Base-by-base conservation (phyloP, 768 basidiomycete species). In the Leccinum incarnatum region DNA sequence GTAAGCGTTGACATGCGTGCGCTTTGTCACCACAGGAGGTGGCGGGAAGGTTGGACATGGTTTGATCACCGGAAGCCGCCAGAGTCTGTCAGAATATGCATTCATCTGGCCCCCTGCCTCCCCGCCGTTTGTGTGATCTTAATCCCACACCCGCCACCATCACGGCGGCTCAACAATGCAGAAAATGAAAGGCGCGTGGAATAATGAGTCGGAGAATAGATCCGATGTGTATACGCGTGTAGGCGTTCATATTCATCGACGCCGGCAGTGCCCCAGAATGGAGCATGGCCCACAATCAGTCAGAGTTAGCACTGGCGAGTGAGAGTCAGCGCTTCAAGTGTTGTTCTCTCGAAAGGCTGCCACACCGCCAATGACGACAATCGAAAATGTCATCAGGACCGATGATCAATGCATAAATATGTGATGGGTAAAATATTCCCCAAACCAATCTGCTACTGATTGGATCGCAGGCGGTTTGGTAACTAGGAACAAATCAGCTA, bases 161-260 rank as follows among this genome's bases (percentile, higher is more conserved):
- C 54, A 63, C 27, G 53, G 29, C 36, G 53, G 23, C 49, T 25
- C 7, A 42, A 21, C 50, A 51, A 17, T 15, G 57, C 36, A 56
- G 48, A 19, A 14, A 56, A 59, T 64, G 63, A 64, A 63, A 58
- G 14, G 34, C 63, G 61, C 56, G 56, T 64, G 56, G 54, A 57
- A 53, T 14, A 40, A 42, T 27, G 17, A 30, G 34, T 8, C n/a
- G 51, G 50, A 4, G 19, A 23, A 12, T 19, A 14, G 23, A 12
- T 19, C 42, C 19, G 19, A 21, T 45, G 29, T 51, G 59, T 46
- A 8, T 21, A 12, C 12, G 23, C 25, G 42, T 40, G 40, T 51
- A 27, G 15, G n/a, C n/a, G 7, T 17, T 64, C 65, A 57, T 65
- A n/a, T 30, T 66, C 65, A 62, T 25, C 45, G 32, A 21, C 5